phyloP scores from a whole-genome alignment of 371 early-diverging fungal genomes.

The Circinella minor region DNA sequence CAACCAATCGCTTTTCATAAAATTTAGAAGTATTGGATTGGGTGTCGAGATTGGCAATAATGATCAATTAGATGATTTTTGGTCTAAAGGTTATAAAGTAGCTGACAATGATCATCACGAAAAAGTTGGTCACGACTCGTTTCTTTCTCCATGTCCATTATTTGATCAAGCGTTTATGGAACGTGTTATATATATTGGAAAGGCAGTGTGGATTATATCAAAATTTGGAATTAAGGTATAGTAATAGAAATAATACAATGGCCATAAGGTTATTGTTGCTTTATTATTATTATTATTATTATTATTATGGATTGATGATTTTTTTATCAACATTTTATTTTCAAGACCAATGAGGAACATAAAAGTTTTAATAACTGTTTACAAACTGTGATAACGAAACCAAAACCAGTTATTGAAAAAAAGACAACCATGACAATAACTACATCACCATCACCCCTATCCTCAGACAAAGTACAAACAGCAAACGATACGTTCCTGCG shows the following conservation, averaged over 20 bases:
- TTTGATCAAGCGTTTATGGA: slow-evolving; percentile 26
- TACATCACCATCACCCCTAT: background rate
- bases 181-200: slow-evolving; percentile 26
- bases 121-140: background rate
- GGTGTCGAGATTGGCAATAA: background rate
- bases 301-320: background rate
- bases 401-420: slow-evolving; percentile 5
- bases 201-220: slow-evolving; percentile 9
- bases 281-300: background rate
- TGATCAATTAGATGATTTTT: slow-evolving; percentile 9
- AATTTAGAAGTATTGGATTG: no score
- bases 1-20: no score
- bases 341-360: background rate
- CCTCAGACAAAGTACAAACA: background rate
- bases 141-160: slow-evolving; percentile 29
- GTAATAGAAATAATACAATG: background rate
- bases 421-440: background rate
- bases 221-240: slow-evolving; percentile 8
- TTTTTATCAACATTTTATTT: no score
- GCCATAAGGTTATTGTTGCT: no score
- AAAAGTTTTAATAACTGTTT: background rate
- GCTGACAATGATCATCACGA: background rate
- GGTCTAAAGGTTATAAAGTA: slow-evolving; percentile 10
- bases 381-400: background rate
- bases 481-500: background rate